Conservation (phyloP, 257 asterid species). For the Misopates orontium region DNA sequence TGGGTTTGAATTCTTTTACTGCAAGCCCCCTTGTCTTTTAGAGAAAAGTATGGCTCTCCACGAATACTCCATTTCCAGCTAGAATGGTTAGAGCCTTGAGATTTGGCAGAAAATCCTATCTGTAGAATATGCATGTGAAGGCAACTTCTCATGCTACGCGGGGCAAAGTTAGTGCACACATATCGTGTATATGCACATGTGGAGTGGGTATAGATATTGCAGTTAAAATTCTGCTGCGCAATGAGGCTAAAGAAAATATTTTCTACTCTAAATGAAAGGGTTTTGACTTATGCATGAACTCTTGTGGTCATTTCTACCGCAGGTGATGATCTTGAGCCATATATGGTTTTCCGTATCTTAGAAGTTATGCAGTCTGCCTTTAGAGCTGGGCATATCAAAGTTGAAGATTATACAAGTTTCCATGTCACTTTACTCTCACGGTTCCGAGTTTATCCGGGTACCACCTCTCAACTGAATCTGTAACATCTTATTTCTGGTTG, state of each 20-base stretch:
- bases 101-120: background rate
- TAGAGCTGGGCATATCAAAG: slow-evolving; percentile 71
- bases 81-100: background rate
- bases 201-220: background rate
- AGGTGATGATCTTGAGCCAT: slow-evolving; percentile 64
- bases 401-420: slow-evolving; percentile 79
- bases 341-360: slow-evolving; percentile 50
- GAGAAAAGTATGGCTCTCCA: background rate
- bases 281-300: slow-evolving; percentile 2
- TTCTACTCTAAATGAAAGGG: background rate
- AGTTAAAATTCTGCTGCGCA: background rate
- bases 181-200: background rate
- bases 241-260: background rate
- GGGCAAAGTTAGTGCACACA: slow-evolving; percentile 5
- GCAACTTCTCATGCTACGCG: background rate
- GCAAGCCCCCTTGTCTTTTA: background rate
- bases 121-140: background rate
- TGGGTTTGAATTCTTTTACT: too few relatives aligned
- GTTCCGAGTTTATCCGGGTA: slow-evolving; percentile 78
- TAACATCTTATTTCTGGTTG: slow-evolving; percentile 23
- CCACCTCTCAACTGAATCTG: slow-evolving; percentile 23
- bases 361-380: slow-evolving; percentile 77
- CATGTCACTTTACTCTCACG: slow-evolving; percentile 71
- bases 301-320: slow-evolving; percentile 29
- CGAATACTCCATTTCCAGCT: background rate